Evolutionary conservation across 495 filamentous ascomycete species (phyloP), one percentile per base, ranked within the genome.

Genomic region (Cenococcum geophilum): DNA sequence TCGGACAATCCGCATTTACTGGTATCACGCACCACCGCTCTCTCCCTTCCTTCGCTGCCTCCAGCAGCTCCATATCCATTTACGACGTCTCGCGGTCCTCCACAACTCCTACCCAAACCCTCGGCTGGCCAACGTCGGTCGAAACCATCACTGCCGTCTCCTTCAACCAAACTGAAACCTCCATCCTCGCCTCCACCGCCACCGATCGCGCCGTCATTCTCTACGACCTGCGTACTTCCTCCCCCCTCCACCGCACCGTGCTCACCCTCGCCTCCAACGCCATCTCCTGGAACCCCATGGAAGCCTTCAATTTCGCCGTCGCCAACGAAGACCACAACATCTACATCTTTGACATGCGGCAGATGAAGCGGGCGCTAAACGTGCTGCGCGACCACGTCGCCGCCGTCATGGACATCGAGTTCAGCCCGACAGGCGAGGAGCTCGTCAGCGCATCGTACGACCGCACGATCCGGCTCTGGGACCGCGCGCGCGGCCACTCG

Each of bases 331-430:
- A 89, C 58, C 86, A 89, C 70, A 89, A 90, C 74, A 78, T 81
- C 56, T 86, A 92, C 71, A 79, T 92, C 21, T 95, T 93, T 70
- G 90, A 96, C 73, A 91, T 91, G 87, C 79, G 90, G 60, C 90
- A 90, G 66, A 83, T 92, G 71, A 78, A 85, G 58, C 84, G 90
- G 54, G 88, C 91, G 2, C 72, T 92, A 50, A 97, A 97, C 70
- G 85, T 97, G n/a, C 81, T 93, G 16, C 95, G 93, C 76, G 93
- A 92, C 66, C 95, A 97, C 68, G 95, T 97, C 14, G 88, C 90
- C 4, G 93, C 95, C 5, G 92, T 96, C 0, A 97, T 97, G 91
- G 89, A 95, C 71, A 86, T 99, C 42, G 90, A 96, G 64, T 99
- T 92, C 76, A 89, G 84, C 53, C 95, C 95, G 0, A 97, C 92